Conservation (phyloP, 2,329 filamentous ascomycete species). For the Thielaviopsis populi region DNA sequence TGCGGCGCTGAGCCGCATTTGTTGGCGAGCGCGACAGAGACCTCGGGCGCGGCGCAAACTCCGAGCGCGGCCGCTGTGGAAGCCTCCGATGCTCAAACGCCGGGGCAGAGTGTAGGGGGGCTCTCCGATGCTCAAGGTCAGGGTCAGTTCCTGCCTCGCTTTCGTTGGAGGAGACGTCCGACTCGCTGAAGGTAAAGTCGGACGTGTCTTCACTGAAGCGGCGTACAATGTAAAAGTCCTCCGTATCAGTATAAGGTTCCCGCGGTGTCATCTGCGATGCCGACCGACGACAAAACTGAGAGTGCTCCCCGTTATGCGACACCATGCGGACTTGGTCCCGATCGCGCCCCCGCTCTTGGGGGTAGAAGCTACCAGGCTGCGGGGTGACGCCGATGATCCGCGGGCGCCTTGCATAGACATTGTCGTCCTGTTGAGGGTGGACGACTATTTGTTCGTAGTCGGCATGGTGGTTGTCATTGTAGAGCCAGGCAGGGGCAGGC, state of each 20-base stretch:
- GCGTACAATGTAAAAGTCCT: background rate
- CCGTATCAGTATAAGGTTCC: background rate
- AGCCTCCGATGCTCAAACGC: background rate
- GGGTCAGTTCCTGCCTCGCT: background rate
- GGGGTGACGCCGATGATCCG: background rate
- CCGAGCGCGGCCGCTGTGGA: background rate
- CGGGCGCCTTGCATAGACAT: background rate
- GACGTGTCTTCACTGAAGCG: background rate
- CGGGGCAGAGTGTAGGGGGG: no score
- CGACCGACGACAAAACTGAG: background rate
- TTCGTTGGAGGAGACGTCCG: background rate
- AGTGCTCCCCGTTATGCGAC: background rate
- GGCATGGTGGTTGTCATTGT: background rate
- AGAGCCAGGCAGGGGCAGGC: background rate
- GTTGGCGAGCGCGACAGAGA: background rate
- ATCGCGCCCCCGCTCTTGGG: background rate
- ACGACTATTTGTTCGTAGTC: background rate
- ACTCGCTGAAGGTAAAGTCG: background rate
- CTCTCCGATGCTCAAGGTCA: background rate
- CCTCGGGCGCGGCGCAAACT: slow-evolving; percentile 23
- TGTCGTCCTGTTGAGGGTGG: background rate
- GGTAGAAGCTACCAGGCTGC: background rate
- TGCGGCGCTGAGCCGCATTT: background rate
- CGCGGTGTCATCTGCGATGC: background rate
- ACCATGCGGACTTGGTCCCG: background rate